Conservation (phyloP, 2,329 filamentous ascomycete species). For the Xenoacremonium recifei region DNA sequence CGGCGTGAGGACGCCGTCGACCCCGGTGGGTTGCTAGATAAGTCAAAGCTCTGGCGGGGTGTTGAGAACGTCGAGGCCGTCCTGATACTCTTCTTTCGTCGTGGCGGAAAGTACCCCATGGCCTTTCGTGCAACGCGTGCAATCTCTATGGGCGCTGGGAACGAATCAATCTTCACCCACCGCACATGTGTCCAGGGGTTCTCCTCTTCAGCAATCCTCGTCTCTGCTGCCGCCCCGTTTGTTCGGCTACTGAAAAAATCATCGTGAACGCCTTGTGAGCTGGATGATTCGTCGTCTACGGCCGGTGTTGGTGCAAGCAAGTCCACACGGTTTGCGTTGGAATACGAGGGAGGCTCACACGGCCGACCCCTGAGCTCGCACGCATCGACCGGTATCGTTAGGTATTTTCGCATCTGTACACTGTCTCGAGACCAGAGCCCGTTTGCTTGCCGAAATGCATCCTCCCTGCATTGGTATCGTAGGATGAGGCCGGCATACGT, state of each 20-base stretch:
- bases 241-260: conserved; percentile 40
- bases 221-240: conserved; percentile 31
- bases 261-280: conserved; percentile 30
- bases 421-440: conserved; percentile 93
- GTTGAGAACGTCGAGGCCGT: conserved; percentile 66
- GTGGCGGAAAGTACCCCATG: conserved; percentile 88
- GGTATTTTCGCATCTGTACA: conserved; percentile 77
- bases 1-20: conserved; percentile 40
- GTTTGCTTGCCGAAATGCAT: conserved; percentile 82
- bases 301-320: conserved; percentile 50
- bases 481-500: conserved; percentile 90
- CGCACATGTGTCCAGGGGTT: conserved; percentile 81
- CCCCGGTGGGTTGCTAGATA: conserved; percentile 44
- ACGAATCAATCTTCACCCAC: conserved; percentile 79
- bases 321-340: conserved; percentile 43
- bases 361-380: conserved; percentile 79
- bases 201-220: conserved; percentile 46
- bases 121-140: conserved; percentile 76
- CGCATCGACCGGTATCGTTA: conserved; percentile 85
- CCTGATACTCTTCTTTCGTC: conserved; percentile 77
- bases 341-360: conserved; percentile 51
- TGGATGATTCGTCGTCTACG: conserved; percentile 24
- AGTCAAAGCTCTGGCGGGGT: conserved; percentile 64
- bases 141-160: conserved; percentile 73
- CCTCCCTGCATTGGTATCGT: conserved; percentile 82